Percentiles rank a stretch among this genome's conserved stretches.
Evolutionary conservation across 306 rosid genomes (phyloP).

Genomic region (Prunus salicina): DNA sequence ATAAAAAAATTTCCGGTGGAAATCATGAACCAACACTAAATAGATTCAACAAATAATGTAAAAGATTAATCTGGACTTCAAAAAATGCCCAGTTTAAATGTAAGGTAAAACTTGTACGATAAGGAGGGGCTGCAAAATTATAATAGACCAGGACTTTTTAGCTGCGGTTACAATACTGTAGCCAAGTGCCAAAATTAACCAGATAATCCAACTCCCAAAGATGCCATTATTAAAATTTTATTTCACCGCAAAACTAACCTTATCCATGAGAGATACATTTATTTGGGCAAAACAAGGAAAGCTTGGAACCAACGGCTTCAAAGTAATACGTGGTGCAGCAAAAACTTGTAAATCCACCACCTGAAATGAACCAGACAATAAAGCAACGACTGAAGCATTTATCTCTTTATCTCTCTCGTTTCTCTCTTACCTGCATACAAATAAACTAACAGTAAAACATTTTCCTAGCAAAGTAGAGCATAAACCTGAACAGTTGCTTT

Average conservation of each 20-base stretch:
- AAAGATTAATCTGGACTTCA: not conserved
- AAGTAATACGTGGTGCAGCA: conserved; percentile 71
- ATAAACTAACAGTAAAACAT: conserved; percentile 6
- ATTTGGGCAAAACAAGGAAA: conserved; percentile 94
- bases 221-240: conserved; percentile 7
- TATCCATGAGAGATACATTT: conserved; percentile 83
- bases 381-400: conserved; percentile 15
- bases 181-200: not conserved
- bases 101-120: not conserved
- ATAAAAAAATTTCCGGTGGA: not conserved
- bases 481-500: conserved; percentile 84
- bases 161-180: not conserved
- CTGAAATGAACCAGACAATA: conserved; percentile 41
- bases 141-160: not conserved
- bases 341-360: conserved; percentile 80
- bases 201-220: not conserved
- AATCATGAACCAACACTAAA: not conserved
- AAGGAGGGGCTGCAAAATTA: not conserved
- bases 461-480: not conserved
- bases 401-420: not conserved
- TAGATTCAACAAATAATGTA: conserved; percentile 2
- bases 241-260: conserved; percentile 49
- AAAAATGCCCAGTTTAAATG: not conserved
- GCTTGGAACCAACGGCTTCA: conserved; percentile 96
- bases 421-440: conserved; percentile 5